Base-by-base conservation (phyloP, 2,329 filamentous ascomycete species). In the Aspergillus calidoustus region DNA sequence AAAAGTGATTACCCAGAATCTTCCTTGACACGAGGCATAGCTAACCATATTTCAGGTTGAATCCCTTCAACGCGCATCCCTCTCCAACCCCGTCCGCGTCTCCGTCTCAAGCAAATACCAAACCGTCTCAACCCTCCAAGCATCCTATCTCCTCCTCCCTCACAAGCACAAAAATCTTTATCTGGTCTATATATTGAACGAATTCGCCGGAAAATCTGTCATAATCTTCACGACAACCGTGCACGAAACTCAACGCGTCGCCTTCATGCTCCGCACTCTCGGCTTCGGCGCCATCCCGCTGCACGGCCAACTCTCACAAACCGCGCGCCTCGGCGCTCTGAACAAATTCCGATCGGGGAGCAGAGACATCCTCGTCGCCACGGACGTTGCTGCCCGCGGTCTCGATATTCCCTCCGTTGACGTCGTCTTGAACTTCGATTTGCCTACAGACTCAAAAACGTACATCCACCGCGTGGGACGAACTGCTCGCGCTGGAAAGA, bases 151-250 rank as follows among this genome's bases (percentile, higher is more conserved):
- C 65, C 93, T 98, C 78, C 87, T 96, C 60, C 93, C 93, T 1
- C 89, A 92, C 74, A 89, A 89, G 65, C 86, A 91, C 79, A 98
- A 99, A 78, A 95, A 99, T 71, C 86, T 91, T 9, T 96, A 96
- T 73, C 86, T 98, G 15, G 88, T 97, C 62, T 91, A 92, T 74
- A 83, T 98, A 0, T 81, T 95, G 65, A 95, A 95, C 75, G 92
- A 97, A 69, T 91, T 92, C 70, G 86, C 88, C 15, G 95, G 94
- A n/a, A 88, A 96, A 73, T 90, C 89, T 0, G 89, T 87, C 63
- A 96, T 99, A 72, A 86, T 98, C 67, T 99, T 99, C 80, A 93
- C 91, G 0, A 84, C 95, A 48, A 99, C 95, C 0, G 91, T 98
- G 49, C 91, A 92, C 77, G 94, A 98, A 75, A 91, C 93, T 0